A percentile compares a stretch with the other conserved stretches of the same genome.
Evolutionary conservation across 495 filamentous ascomycete species (phyloP).

Genomic region (Penicillium herquei): DNA sequence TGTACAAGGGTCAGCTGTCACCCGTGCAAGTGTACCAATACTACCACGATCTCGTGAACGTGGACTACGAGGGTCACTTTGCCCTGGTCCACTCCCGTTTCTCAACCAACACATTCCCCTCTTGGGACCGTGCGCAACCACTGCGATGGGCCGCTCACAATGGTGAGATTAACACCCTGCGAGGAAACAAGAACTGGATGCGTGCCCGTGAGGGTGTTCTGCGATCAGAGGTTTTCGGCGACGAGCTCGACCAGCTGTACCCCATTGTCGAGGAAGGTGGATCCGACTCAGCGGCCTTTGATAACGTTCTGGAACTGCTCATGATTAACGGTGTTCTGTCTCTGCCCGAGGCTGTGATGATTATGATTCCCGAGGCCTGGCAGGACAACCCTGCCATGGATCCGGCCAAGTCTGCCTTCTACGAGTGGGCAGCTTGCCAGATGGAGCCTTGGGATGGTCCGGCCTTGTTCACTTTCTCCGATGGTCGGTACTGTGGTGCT

Average conservation of each 20-base stretch:
- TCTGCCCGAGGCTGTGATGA: slow-evolving; percentile 95
- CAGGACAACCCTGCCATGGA: slow-evolving; percentile 93
- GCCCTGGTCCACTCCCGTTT: slow-evolving; percentile 97
- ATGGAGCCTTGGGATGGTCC: slow-evolving; percentile 99
- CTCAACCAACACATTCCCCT: slow-evolving; percentile 98
- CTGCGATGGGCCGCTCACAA: slow-evolving; percentile 98
- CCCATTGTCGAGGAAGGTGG: slow-evolving; percentile 97
- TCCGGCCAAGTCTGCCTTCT: slow-evolving; percentile 95
- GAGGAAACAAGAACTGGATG: slow-evolving; percentile 99
- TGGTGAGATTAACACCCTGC: slow-evolving; percentile 97
- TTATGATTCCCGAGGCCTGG: slow-evolving; percentile 99
- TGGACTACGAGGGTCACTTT: slow-evolving; percentile 97
- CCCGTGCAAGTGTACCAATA: slow-evolving; percentile 99
- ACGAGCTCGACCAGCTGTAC: slow-evolving; percentile 88
- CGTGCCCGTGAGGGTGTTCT: slow-evolving; percentile 94
- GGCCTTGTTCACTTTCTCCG: slow-evolving; percentile 96
- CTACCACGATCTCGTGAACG: slow-evolving; percentile 95
- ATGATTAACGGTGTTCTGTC: slow-evolving; percentile 97
- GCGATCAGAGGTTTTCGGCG: slow-evolving; percentile 87
- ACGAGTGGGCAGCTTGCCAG: slow-evolving; percentile 98
- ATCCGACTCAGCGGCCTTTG: slow-evolving; percentile 97
- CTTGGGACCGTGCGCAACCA: slow-evolving; percentile 97
- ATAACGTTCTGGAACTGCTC: slow-evolving; percentile 94
- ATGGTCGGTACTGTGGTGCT: slow-evolving; percentile 96
- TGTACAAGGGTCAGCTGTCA: slow-evolving; percentile 98